Conservation (phyloP, 2,329 filamentous ascomycete species). For the Rosellinia necatrix region DNA sequence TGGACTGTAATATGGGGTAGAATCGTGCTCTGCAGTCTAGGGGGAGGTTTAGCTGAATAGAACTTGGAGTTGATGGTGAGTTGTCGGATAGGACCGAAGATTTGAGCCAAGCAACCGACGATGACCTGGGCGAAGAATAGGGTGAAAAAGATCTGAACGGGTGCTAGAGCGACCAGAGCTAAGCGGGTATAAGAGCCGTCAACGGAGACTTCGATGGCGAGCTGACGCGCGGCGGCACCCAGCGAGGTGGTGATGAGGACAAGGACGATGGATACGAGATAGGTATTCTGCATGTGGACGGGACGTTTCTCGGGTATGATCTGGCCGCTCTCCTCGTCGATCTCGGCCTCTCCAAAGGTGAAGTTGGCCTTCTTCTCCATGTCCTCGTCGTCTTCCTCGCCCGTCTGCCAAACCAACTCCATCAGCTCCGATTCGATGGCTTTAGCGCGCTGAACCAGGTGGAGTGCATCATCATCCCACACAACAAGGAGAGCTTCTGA, state of each 20-base stretch:
- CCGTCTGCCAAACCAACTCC: conserved; percentile 74
- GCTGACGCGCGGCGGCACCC: conserved; percentile 70
- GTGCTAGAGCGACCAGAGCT: conserved; percentile 67
- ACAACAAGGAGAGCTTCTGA: conserved; percentile 73
- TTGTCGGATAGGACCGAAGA: conserved; percentile 75
- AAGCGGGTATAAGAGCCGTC: conserved; percentile 67
- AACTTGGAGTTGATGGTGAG: conserved; percentile 78
- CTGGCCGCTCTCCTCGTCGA: conserved; percentile 75
- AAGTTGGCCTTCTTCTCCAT: conserved; percentile 55
- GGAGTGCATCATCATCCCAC: conserved; percentile 80
- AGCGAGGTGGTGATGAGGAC: conserved; percentile 67
- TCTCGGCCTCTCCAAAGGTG: conserved; percentile 55
- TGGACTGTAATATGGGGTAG: conserved; percentile 82
- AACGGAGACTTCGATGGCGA: conserved; percentile 70
- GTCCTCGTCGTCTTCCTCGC: conserved; percentile 56
- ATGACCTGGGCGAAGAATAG: conserved; percentile 82
- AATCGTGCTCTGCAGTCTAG: conserved; percentile 58
- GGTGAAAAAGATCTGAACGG: conserved; percentile 79
- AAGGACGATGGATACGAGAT: conserved; percentile 70
- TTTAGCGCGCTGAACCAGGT: conserved; percentile 71
- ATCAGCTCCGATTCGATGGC: conserved; percentile 77
- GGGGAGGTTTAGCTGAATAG: conserved; percentile 74
- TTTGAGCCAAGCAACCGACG: conserved; percentile 74
- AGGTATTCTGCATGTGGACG: conserved; percentile 71
- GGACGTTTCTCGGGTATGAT: conserved; percentile 67